These are phyloP conservation scores for Amylocarpus encephaloides DNA, from an alignment of 2,329 filamentous ascomycete species.

Conservation along the genomic window DNA sequence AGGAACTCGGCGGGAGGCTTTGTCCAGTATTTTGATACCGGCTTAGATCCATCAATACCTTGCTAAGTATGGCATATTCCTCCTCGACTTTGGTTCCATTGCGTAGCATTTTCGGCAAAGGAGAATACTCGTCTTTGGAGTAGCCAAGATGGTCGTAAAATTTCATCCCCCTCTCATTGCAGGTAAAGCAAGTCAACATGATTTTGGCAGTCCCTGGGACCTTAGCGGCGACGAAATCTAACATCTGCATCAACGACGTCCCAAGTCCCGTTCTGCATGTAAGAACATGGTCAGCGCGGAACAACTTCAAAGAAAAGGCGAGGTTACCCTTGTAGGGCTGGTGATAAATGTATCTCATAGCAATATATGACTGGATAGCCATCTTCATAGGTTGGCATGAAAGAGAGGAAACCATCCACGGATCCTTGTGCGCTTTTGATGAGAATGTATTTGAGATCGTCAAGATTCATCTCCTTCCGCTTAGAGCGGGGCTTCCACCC, in stretches of 20 bases:
- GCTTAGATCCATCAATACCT: slow-evolving; percentile 19
- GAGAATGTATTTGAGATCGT: slow-evolving; percentile 62
- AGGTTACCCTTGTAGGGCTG: slow-evolving; percentile 47
- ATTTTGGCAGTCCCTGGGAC: slow-evolving; percentile 54
- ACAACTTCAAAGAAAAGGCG: not conserved
- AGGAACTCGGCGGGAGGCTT: not conserved
- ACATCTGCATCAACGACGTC: slow-evolving; percentile 49
- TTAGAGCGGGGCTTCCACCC: slow-evolving; percentile 62
- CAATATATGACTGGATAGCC: slow-evolving; percentile 63
- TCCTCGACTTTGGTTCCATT: slow-evolving; percentile 46
- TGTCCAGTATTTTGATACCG: not conserved
- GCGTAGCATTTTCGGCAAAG: slow-evolving; percentile 45
- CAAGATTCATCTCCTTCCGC: slow-evolving; percentile 59
- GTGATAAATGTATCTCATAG: slow-evolving; percentile 68
- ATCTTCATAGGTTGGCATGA: slow-evolving; percentile 67
- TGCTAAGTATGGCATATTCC: slow-evolving; percentile 57
- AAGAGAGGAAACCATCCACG: slow-evolving; percentile 53
- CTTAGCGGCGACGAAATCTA: slow-evolving; percentile 46
- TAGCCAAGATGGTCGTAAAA: slow-evolving; percentile 61
- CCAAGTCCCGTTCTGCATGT: slow-evolving; percentile 55
- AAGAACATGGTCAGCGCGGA: slow-evolving; percentile 2
- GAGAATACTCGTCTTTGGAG: slow-evolving; percentile 48
- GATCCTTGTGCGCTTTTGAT: slow-evolving; percentile 37
- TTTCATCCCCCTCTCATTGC: slow-evolving; percentile 48
- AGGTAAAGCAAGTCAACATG: slow-evolving; percentile 68